Percentiles rank a stretch among this genome's conserved stretches.
phyloP scores from a whole-genome alignment of 768 basidiomycete genomes.

The Russula sp. region DNA sequence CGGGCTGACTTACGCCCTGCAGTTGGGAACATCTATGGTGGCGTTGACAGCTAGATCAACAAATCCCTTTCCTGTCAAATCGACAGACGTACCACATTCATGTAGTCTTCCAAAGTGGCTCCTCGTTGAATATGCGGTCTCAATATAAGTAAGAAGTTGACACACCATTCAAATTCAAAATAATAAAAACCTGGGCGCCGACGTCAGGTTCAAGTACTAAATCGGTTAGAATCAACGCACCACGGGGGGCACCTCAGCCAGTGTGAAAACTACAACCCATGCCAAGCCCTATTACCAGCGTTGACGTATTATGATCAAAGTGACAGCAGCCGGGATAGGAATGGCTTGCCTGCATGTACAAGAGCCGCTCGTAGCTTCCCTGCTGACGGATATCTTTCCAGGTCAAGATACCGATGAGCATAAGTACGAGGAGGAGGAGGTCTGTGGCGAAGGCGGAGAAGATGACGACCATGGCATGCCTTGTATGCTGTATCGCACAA shows the following conservation, averaged over 20 bases:
- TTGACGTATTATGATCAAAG: background rate
- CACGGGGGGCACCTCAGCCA: background rate
- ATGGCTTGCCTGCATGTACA: background rate
- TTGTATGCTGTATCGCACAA: background rate
- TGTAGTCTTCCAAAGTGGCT: background rate
- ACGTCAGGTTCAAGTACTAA: background rate
- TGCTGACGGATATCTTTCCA: background rate
- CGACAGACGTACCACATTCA: conserved; percentile 1
- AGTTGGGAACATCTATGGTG: background rate
- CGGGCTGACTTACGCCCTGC: background rate
- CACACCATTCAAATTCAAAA: conserved; percentile 8
- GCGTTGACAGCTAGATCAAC: background rate
- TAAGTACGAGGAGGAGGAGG: background rate
- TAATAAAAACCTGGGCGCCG: background rate
- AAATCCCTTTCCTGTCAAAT: background rate
- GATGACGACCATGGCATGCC: background rate
- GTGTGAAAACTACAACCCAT: background rate
- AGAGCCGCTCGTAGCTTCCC: background rate
- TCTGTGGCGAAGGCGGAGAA: background rate
- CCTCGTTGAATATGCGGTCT: background rate
- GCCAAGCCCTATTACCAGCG: background rate
- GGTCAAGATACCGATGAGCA: conserved; percentile 1
- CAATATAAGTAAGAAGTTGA: background rate
- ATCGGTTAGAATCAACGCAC: background rate
- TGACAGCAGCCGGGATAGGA: background rate